A percentile compares a stretch with the other conserved stretches of the same genome.
These are phyloP conservation scores for Cairneyella variabilis DNA, from an alignment of 495 filamentous ascomycete genomes.

Conservation along the genomic window DNA sequence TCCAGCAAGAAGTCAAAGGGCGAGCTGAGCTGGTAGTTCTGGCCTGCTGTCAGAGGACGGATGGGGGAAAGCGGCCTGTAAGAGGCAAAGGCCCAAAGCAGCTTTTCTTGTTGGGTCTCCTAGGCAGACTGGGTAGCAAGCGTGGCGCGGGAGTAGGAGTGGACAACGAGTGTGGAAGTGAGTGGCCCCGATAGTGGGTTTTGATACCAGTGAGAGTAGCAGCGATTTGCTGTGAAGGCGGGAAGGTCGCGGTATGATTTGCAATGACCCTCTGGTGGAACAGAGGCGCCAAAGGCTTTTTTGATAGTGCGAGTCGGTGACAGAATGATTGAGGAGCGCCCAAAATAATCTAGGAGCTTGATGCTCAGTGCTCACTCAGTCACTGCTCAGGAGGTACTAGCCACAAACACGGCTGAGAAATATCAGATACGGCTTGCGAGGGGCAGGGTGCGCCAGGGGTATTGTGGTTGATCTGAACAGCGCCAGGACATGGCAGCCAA, in stretches of 20 bases:
- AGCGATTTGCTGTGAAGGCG: neutral
- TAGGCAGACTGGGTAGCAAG: neutral
- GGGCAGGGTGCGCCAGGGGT: neutral
- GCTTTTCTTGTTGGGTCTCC: neutral
- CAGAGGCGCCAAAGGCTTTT: no score
- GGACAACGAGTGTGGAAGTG: no score
- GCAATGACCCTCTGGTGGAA: no score
- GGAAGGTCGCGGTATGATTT: neutral
- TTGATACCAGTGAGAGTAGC: constrained; percentile 1
- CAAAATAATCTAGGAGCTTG: no score
- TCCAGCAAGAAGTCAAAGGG: constrained; percentile 6
- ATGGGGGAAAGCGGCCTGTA: constrained; percentile 9
- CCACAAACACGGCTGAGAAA: neutral
- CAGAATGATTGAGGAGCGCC: no score
- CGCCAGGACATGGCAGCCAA: neutral
- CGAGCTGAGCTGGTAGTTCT: neutral
- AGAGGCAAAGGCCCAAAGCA: neutral
- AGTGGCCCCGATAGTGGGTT: constrained; percentile 7
- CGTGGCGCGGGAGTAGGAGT: neutral
- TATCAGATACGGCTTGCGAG: no score
- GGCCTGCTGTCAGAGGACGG: constrained; percentile 14
- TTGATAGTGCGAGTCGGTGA: no score
- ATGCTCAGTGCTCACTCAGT: no score
- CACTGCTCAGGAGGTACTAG: no score
- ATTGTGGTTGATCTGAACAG: neutral